Percentiles rank a stretch among this genome's conserved stretches.
These are phyloP conservation scores for Penicillium psychrofluorescens DNA, from an alignment of 495 filamentous ascomycete genomes.

Conservation along the genomic window DNA sequence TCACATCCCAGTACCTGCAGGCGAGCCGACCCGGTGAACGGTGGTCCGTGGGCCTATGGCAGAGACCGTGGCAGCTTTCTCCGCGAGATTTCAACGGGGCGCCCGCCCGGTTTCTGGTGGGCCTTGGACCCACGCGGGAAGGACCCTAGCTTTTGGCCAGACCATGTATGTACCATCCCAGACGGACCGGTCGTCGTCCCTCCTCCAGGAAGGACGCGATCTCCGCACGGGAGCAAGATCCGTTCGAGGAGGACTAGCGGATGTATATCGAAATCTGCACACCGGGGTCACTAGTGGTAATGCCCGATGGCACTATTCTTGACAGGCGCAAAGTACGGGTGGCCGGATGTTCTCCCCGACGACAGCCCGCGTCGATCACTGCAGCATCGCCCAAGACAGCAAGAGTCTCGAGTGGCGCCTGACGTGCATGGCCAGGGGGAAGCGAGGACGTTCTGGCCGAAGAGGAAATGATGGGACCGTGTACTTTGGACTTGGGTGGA, in stretches of 20 bases:
- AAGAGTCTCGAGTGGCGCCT: too few relatives aligned
- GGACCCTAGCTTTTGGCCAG: not conserved
- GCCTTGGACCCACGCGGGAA: conserved; percentile 13
- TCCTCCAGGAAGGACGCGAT: not conserved
- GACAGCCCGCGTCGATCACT: too few relatives aligned
- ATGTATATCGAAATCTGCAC: too few relatives aligned
- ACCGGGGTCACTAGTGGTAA: too few relatives aligned
- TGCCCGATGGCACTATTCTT: too few relatives aligned
- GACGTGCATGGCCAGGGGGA: too few relatives aligned
- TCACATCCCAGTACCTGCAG: conserved; percentile 28
- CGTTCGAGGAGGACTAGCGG: too few relatives aligned
- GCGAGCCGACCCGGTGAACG: conserved; percentile 29
- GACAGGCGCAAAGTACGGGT: too few relatives aligned
- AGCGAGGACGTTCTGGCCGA: not conserved
- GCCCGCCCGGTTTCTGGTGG: not conserved
- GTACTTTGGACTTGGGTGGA: too few relatives aligned
- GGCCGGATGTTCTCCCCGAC: too few relatives aligned
- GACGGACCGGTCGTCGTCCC: too few relatives aligned
- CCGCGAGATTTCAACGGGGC: conserved; percentile 6
- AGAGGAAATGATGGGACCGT: not conserved
- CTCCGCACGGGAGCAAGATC: not conserved
- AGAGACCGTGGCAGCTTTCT: conserved; percentile 14
- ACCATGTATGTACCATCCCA: too few relatives aligned
- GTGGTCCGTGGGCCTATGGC: conserved; percentile 18
- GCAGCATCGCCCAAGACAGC: not conserved